Base-by-base conservation (phyloP, 2,329 filamentous ascomycete genomes). In the Colletotrichum incanum region DNA sequence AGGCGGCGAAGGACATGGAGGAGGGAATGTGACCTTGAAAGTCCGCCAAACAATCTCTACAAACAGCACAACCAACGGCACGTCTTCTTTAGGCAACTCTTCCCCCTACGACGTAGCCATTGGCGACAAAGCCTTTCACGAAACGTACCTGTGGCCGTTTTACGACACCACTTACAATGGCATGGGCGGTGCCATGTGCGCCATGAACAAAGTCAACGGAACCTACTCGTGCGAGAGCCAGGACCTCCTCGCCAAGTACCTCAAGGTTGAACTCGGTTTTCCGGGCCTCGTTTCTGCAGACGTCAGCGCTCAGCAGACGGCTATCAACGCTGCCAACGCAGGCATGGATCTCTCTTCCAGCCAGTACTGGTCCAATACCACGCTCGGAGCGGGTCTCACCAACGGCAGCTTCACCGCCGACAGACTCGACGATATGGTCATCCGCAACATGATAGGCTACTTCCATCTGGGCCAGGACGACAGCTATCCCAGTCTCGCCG, bases 31-130 rank as follows among this genome's bases (percentile, higher is more conserved):
- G 6, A 67, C 55, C 0, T 9, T 67, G 18, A 52, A 45, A 1
- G 31, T 28, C 1, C 89, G 93, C 34, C 93, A 94, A 79, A 92
- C 93, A 0, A 85, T 96, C 39, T 94, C 91, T 8, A 91, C 91
- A 66, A 96, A 96, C 77, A 26, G 18, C 1, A 78, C 76, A 14
- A 86, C 91, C 55, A 85, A 87, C 7, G 62, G 37, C 34, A 88
- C 86, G 0, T 77, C 87, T 8, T 88, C 86, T 6, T 83, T 86
- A 16, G 91, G 91, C 64, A 34, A 20, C 31, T 52, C 65, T 8
- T 55, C 55, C n/a, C 45, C 65, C 26, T 62, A 56, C 12, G 66
- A 71, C 28, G 73, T 75, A 20, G 86, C 85, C 60, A 73, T 74
- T 49, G 74, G 73, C 12, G 76, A 79, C 68, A 75, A 76, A 45